A percentile compares a stretch with the other conserved stretches of the same genome.
These are phyloP conservation scores for Litsea cubeba DNA, from an alignment of 164 flowering plant genomes.

Conservation along the genomic window DNA sequence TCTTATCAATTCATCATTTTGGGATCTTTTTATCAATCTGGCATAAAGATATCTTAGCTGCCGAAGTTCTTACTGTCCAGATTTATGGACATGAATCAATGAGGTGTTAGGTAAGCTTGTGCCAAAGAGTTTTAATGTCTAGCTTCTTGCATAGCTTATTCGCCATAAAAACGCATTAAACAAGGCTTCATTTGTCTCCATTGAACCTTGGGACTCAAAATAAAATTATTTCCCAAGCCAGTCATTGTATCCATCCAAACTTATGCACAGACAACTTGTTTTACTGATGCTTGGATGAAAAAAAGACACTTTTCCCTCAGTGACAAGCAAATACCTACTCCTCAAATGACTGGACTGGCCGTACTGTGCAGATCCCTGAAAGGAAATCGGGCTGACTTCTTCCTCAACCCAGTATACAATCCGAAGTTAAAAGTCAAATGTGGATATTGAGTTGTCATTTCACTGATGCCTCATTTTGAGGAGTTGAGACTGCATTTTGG, in stretches of 20 bases:
- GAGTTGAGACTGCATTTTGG: conserved; percentile 8
- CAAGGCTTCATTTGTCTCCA: too few species aligned
- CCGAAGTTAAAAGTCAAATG: neutral
- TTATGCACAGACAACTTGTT: neutral
- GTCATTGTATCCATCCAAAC: neutral
- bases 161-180: too few species aligned
- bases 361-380: neutral
- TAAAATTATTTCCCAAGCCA: neutral
- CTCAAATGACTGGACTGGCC: neutral
- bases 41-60: too few species aligned
- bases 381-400: neutral
- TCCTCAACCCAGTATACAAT: neutral
- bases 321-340: neutral
- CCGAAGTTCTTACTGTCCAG: too few species aligned
- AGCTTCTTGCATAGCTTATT: too few species aligned
- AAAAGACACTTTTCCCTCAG: neutral
- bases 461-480: neutral
- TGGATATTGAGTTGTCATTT: neutral
- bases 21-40: too few species aligned
- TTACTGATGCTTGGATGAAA: neutral
- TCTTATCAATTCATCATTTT: too few species aligned
- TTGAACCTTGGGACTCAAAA: too few species aligned
- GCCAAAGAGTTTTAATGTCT: too few species aligned
- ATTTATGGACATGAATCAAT: too few species aligned
- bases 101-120: too few species aligned